phyloP scores from a whole-genome alignment of 2,329 filamentous ascomycete genomes.

The Pseudocercospora crystallina region DNA sequence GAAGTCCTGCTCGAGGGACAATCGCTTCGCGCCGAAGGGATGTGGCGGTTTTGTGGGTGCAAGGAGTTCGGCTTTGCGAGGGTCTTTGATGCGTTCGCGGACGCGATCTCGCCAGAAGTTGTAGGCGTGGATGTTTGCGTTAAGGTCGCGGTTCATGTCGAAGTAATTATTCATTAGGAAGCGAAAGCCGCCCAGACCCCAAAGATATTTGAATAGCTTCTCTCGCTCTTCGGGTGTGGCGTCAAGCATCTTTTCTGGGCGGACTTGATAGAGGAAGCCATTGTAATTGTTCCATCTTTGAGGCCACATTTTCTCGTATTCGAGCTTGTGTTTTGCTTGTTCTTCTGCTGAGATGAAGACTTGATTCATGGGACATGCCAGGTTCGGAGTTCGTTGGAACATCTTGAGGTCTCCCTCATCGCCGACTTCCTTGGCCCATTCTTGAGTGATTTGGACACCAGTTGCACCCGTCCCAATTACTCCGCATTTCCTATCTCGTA shows the following conservation, averaged over 20 bases:
- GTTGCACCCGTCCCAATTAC: constrained; percentile 45
- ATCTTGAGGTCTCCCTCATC: constrained; percentile 46
- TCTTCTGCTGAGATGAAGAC: background rate
- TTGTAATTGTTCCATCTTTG: constrained; percentile 40
- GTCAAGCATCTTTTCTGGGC: constrained; percentile 1
- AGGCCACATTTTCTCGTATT: too few relatives aligned
- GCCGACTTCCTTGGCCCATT: constrained; percentile 23
- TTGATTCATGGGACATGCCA: constrained; percentile 51
- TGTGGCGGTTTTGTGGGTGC: constrained; percentile 52
- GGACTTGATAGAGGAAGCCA: constrained; percentile 42
- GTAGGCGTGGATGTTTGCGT: constrained; percentile 52
- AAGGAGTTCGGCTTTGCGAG: constrained; percentile 55
- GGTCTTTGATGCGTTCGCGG: constrained; percentile 43
- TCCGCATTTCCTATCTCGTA: constrained; percentile 36
- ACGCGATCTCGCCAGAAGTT: constrained; percentile 47
- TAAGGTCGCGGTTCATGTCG: constrained; percentile 45
- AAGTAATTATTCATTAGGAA: constrained; percentile 38
- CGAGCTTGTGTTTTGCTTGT: too few relatives aligned
- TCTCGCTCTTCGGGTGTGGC: constrained; percentile 7
- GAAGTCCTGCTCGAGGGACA: constrained; percentile 53
- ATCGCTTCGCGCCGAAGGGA: constrained; percentile 14
- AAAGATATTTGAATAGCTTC: constrained; percentile 10
- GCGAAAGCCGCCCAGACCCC: constrained; percentile 20
- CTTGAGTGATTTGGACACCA: constrained; percentile 38
- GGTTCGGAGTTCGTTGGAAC: constrained; percentile 67